phyloP scores from a whole-genome alignment of 352 stramenopile species.

The Phytophthora citrophthora region DNA sequence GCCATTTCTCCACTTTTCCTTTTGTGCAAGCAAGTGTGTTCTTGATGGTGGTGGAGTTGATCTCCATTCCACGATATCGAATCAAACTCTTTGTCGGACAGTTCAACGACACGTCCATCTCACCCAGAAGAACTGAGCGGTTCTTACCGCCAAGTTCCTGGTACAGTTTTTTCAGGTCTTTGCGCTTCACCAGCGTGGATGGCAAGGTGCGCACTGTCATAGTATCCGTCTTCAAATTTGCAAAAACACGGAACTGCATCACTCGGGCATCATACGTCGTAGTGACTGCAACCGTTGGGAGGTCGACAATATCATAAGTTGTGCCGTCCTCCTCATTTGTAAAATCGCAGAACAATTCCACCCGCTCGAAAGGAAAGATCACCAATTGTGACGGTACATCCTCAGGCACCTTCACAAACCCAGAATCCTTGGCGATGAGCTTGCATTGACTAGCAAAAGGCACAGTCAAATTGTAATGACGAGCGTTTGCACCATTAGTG shows the following conservation, averaged over 20 bases:
- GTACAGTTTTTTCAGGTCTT: constrained; percentile 62
- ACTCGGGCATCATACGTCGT: constrained; percentile 59
- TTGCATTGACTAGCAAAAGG: constrained; percentile 68
- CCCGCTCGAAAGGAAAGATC: constrained; percentile 65
- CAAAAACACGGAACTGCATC: constrained; percentile 57
- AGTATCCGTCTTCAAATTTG: constrained; percentile 41
- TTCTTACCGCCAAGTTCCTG: constrained; percentile 53
- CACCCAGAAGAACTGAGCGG: constrained; percentile 55
- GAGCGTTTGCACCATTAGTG: constrained; percentile 64
- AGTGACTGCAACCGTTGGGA: constrained; percentile 43
- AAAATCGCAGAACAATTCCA: constrained; percentile 73
- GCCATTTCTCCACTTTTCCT: constrained; percentile 80
- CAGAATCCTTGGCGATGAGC: constrained; percentile 70
- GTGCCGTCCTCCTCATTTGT: constrained; percentile 40
- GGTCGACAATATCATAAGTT: constrained; percentile 59
- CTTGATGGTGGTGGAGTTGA: constrained; percentile 60
- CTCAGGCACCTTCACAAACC: constrained; percentile 54
- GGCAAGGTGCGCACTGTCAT: constrained; percentile 52
- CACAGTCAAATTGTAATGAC: constrained; percentile 79
- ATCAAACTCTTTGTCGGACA: constrained; percentile 60
- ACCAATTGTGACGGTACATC: constrained; percentile 30
- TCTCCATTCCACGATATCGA: constrained; percentile 52
- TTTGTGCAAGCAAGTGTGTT: constrained; percentile 63
- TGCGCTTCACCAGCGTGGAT: constrained; percentile 44
- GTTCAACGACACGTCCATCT: constrained; percentile 52